Conservation (phyloP, 768 basidiomycete genomes). For the Kwoniella dendrophila region DNA sequence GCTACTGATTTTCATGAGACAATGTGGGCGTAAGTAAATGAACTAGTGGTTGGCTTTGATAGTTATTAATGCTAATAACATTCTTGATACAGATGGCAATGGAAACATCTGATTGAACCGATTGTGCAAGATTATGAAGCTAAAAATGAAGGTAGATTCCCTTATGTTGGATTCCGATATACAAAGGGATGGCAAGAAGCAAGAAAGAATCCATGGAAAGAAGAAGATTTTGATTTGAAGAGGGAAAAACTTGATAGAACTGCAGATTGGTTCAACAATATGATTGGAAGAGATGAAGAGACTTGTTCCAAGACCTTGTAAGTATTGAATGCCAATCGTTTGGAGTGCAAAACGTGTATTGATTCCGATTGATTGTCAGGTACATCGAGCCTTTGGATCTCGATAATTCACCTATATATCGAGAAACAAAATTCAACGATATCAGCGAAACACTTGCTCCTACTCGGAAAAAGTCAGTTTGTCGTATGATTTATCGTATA, state of each 20-base stretch:
- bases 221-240: constrained; percentile 2
- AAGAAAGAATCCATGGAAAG: not conserved
- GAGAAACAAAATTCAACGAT: constrained; percentile 1
- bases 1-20: not conserved
- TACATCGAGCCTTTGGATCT: constrained; percentile 17
- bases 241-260: not conserved
- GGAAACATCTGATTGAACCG: constrained; percentile 24
- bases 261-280: constrained; percentile 29
- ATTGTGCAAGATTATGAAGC: constrained; percentile 31
- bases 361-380: not conserved
- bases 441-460: not conserved
- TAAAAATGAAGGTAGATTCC: constrained; percentile 31
- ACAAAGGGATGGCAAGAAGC: not conserved
- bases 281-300: constrained; percentile 32
- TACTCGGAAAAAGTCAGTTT: not conserved
- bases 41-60: not conserved
- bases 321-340: not conserved
- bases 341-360: too few relatives aligned
- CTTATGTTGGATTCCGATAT: constrained; percentile 2
- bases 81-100: constrained; percentile 11
- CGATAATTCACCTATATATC: not conserved
- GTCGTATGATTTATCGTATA: too few relatives aligned
- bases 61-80: not conserved
- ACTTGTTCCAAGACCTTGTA: constrained; percentile 43
- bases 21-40: constrained; percentile 1